These are phyloP conservation scores for Pseudopediastrum boryanum DNA, from an alignment of 139 green algal species.

Conservation along the genomic window DNA sequence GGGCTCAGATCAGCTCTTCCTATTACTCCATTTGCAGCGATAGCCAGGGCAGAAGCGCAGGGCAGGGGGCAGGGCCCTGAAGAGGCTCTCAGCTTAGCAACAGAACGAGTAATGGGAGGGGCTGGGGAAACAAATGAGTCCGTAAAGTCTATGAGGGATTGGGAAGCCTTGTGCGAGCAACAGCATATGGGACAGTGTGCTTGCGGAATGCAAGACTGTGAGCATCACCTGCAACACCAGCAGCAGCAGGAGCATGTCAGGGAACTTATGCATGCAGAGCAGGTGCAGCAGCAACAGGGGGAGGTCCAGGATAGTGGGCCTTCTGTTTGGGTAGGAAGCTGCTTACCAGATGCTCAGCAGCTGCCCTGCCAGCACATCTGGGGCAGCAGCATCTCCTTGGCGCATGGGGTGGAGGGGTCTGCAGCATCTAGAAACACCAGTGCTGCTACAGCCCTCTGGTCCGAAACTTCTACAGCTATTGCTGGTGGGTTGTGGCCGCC, in stretches of 20 bases:
- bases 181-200: neutral
- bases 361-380: neutral
- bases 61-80: neutral
- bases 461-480: neutral
- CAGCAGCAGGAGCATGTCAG: neutral
- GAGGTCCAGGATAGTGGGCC: neutral
- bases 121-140: neutral
- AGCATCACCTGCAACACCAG: no score
- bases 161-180: neutral
- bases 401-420: neutral
- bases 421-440: neutral
- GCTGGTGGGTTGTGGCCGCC: neutral
- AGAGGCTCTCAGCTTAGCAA: neutral
- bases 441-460: neutral
- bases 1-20: no score
- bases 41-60: neutral
- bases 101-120: neutral
- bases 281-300: conserved; percentile 10
- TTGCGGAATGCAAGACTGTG: no score
- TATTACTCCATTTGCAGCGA: no score
- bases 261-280: neutral
- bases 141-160: neutral
- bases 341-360: no score
- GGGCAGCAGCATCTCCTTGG: neutral
- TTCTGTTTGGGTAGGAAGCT: no score